Conservation (phyloP, 768 basidiomycete genomes). For the Leccinum rimulosum region DNA sequence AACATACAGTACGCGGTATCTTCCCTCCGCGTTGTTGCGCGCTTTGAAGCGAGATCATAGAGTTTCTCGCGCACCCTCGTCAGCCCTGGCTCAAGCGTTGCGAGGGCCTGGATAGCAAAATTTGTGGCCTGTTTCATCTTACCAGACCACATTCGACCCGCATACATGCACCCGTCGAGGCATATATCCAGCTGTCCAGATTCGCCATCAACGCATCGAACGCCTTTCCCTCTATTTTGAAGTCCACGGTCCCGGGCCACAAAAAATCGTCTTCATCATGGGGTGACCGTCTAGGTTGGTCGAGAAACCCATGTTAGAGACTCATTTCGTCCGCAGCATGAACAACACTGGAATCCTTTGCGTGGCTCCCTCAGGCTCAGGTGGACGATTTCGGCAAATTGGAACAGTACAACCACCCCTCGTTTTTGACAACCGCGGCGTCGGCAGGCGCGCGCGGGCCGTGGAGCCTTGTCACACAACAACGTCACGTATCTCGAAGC, state of each 20-base stretch:
- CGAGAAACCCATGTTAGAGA: not conserved
- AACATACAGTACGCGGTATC: not conserved
- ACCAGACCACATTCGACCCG: conserved; percentile 53
- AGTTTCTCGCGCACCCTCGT: not conserved
- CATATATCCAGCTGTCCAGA: conserved; percentile 66
- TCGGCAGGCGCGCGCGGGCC: conserved; percentile 41
- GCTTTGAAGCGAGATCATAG: conserved; percentile 3
- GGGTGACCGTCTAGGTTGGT: conserved; percentile 39
- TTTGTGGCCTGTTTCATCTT: not conserved
- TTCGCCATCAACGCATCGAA: conserved; percentile 49
- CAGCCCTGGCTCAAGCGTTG: not conserved
- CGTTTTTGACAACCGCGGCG: conserved; percentile 85
- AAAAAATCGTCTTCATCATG: conserved; percentile 76
- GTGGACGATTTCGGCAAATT: conserved; percentile 60
- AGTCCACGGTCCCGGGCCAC: conserved; percentile 64
- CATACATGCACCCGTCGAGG: conserved; percentile 65
- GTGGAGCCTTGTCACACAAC: too few relatives aligned
- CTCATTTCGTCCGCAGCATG: conserved; percentile 38
- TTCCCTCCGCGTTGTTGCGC: not conserved
- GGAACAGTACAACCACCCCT: conserved; percentile 53
- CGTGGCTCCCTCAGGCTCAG: conserved; percentile 52
- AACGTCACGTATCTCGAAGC: conserved; percentile 4
- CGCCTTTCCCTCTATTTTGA: conserved; percentile 80
- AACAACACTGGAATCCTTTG: conserved; percentile 55
- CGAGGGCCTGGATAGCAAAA: not conserved